Base-by-base conservation (phyloP, 306 rosid species). In the Vicia sativa region DNA sequence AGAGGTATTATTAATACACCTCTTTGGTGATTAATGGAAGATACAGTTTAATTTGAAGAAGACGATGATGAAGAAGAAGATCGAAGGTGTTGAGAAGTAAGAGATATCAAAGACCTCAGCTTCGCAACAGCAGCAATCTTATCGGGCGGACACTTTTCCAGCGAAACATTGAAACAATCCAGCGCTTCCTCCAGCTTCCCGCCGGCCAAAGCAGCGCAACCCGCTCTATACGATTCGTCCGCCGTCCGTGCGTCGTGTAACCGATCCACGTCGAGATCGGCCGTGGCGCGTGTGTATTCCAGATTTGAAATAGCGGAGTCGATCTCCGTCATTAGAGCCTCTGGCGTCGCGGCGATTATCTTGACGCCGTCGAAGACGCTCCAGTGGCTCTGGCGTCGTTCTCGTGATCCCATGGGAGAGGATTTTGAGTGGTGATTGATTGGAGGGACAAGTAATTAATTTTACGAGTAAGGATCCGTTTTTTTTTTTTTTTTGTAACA, bases 161-260 rank as follows among this genome's bases (percentile, higher is more conserved):
- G 86, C 23, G 98, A 82, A 15, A 80, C 48, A 25, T 83, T 90
- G 72, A 87, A 74, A 9, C 82, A 87, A 11, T 68, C 73, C 50
- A 86, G 84, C 65, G 96, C 96, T 64, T 87, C 95, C 0, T 87
- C 91, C 4, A 86, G 81, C 55, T 90, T 85, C 9, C 96, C 98
- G 0, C 81, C 83, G 23, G 96, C 87, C 77, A 90, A 79, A 42
- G 96, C 92, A 5, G 87, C 87, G 72, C 98, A 92, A 3, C 98
- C 95, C 10, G 87, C 89, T 69, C 80, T 90, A 56, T 86, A 92
- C 4, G 96, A 91, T 52, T 85, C 91, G 31, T 92, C 98, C 2
- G 96, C 96, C 68, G 76, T 49, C 10, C 84, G 83, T 0, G 77
- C 91, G 77, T 85, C 95, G 66, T 84, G 81, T 18, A 65, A 34